phyloP scores from a whole-genome alignment of 176 grass and related monocot genomes.

The Zoysia pacifica region DNA sequence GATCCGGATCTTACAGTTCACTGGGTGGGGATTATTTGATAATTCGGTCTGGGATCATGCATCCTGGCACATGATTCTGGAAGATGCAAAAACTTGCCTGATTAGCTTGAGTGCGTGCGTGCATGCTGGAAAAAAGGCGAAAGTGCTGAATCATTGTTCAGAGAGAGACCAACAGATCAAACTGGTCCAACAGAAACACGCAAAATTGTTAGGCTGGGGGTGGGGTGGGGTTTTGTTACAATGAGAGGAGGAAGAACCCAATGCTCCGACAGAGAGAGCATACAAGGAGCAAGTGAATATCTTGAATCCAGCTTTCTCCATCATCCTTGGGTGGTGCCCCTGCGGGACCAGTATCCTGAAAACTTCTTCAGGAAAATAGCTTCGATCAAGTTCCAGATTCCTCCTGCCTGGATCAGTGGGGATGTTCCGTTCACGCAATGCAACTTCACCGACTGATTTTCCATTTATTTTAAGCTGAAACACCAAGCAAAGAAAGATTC shows the following conservation, averaged over 20 bases:
- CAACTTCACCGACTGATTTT: conserved; percentile 10
- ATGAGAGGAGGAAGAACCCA: no score
- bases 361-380: conserved; percentile 8
- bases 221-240: no score
- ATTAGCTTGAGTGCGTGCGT: conserved; percentile 38
- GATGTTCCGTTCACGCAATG: neutral
- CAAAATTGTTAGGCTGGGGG: neutral
- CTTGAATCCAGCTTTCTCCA: conserved; percentile 18
- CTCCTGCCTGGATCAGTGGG: neutral
- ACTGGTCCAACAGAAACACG: neutral
- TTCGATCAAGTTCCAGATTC: conserved; percentile 18
- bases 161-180: conserved; percentile 33
- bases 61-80: conserved; percentile 42
- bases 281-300: neutral
- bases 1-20: conserved; percentile 43
- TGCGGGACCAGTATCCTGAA: conserved; percentile 24
- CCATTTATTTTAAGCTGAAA: neutral
- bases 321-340: conserved; percentile 28
- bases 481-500: neutral
- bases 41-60: conserved; percentile 33
- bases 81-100: conserved; percentile 44
- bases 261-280: no score
- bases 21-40: neutral
- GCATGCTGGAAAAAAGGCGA: conserved; percentile 35
- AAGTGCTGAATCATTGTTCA: conserved; percentile 41